Conservation (phyloP, 2,329 filamentous ascomycete genomes). For the Alternaria postmessia region DNA sequence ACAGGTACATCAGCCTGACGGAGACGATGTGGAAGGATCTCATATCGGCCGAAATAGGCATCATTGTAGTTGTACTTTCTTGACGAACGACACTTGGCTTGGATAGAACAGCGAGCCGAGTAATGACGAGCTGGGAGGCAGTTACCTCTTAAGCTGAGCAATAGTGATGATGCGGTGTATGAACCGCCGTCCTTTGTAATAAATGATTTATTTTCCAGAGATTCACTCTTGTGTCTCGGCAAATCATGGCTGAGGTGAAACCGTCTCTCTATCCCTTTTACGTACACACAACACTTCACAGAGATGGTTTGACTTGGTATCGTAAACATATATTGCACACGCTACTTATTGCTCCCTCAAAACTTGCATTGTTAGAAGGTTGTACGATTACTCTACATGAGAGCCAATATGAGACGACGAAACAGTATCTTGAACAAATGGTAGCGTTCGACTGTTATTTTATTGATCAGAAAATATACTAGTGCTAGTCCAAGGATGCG, state of each 20-base stretch:
- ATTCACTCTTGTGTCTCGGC: background rate
- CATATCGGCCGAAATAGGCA: background rate
- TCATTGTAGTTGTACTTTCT: constrained; percentile 15
- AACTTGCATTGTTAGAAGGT: background rate
- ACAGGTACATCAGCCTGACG: background rate
- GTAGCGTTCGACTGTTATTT: background rate
- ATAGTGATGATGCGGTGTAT: background rate
- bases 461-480: background rate
- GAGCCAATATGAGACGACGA: background rate
- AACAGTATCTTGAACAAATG: background rate
- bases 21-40: background rate
- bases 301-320: background rate
- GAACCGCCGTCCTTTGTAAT: background rate
- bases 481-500: background rate
- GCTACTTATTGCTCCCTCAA: background rate
- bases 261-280: background rate
- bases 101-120: constrained; percentile 1
- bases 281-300: background rate
- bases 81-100: constrained; percentile 13
- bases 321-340: background rate
- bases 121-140: constrained; percentile 2
- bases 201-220: background rate
- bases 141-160: background rate
- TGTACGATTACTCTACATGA: background rate
- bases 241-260: background rate